Conservation (phyloP, 495 filamentous ascomycete genomes). For the Aspergillus heteromorphus region DNA sequence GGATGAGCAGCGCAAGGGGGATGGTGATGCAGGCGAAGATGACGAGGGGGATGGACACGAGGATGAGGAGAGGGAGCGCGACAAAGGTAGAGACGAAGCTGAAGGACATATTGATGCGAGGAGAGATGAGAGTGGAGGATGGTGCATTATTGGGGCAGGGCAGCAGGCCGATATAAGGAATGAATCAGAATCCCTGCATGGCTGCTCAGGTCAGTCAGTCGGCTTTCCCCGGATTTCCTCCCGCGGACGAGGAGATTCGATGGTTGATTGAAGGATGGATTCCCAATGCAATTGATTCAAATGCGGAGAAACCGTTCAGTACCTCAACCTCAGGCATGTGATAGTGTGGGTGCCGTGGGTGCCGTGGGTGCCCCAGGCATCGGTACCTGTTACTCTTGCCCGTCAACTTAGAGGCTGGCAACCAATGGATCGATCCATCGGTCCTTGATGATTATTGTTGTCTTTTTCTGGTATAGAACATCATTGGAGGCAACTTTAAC, state of each 20-base stretch:
- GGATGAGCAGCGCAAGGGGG: constrained; percentile 55
- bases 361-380: constrained; percentile 20
- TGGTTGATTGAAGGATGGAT: too few species aligned
- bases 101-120: constrained; percentile 32
- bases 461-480: too few species aligned
- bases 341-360: too few species aligned
- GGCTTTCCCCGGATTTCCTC: not conserved
- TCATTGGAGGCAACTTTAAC: too few species aligned
- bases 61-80: constrained; percentile 55
- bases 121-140: not conserved
- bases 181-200: too few species aligned
- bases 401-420: too few species aligned
- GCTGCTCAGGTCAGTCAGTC: not conserved
- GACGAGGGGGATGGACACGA: constrained; percentile 64
- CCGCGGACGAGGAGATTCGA: too few species aligned
- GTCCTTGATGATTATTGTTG: too few species aligned
- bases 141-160: not conserved
- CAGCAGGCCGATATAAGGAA: not conserved
- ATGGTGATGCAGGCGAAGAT: constrained; percentile 67
- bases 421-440: too few species aligned
- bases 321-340: too few species aligned
- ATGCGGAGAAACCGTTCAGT: constrained; percentile 19
- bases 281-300: not conserved
- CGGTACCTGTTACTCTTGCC: too few species aligned
- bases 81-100: constrained; percentile 46